Base-by-base conservation (phyloP, 2,329 filamentous ascomycete species). In the Colletotrichum orbiculare region DNA sequence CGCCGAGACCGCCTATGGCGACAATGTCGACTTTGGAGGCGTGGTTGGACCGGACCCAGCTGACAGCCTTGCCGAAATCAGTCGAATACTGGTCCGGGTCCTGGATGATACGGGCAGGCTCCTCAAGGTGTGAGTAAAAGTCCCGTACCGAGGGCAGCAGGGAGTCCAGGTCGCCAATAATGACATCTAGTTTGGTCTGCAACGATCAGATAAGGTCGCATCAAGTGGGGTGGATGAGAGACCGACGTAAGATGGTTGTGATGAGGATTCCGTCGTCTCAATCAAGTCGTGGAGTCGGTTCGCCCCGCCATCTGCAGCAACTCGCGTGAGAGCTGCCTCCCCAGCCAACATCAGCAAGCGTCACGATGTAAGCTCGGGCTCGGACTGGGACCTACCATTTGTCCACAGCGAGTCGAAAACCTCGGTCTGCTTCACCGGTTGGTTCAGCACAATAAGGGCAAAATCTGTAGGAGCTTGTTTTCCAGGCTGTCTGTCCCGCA, bases 151-250 rank as follows among this genome's bases (percentile, higher is more conserved):
- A 78, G 9, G 87, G 81, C 3, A 80, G 80, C 15, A 98, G 81
- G 4, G 95, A 97, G 79, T 99, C 96, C 9, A 99, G 85, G 75
- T 99, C 96, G 50, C 96, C 96, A 70, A 97, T 89, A 67, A 99
- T 94, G 59, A 86, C 82, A 73, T 92, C 82, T 2, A 93, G 87
- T 62, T 88, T 81, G 73, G 87, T 78, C 84, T 87, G 15, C 34
- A 13, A 7, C 15, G 11, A 39, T 57, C 35, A 57, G 59, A 53
- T 42, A 25, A 12, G 8, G 15, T 3, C 9, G 10, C 35, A 10
- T 8, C 25, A 15, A 25, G 8, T 4, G 49, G 55, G 38, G 17
- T 25, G 13, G 9, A 45, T 52, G 10, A 3, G 60, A 3, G 25
- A 65, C 62, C 3, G 4, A 65, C 62, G 25, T 50, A 60, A 15